Base-by-base conservation (phyloP, 2,329 filamentous ascomycete species). In the Ceratocystis colombiana region DNA sequence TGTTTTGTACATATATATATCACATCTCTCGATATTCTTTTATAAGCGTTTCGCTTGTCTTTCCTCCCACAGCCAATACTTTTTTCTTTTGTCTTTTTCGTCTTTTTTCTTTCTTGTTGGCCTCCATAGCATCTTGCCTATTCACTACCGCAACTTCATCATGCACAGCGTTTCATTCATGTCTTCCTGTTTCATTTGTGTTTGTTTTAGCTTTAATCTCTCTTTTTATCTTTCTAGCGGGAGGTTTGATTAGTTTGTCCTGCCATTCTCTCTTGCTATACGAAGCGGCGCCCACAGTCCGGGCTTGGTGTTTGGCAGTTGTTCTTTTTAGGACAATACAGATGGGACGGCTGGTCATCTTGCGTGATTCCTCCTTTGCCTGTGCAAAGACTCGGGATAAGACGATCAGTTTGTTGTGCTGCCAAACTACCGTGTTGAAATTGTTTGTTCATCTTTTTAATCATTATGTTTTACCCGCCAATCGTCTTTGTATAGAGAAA, bases 271-370 rank as follows among this genome's bases (percentile, higher is more conserved):
- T 37, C 8, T 8, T 37, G 55, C 25, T 30, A 59, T 59, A 20
- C 12, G 7, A 63, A 63, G 46, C 37, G 37, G 37, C 30, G 45
- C 62, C 62, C 62, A 37, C 62, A 63, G 62, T 33, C 28, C 41
- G 62, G 62, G 62, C 25, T 53, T 63, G 25, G 62, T 50, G 46
- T 53, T 33, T 63, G 28, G 45, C 55, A 59, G 55, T 30, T 5
- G 7, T 30, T n/a, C 28, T 59, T 41, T 37, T 37, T 15, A 41
- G 55, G 7, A 59, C 17, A 33, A 30, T 37, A 41, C 10, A 41
- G 37, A 41, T 41, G 4, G 28, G 28, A n/a, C 5, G 55, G 2
- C 8, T 59, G 28, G 17, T 2, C 3, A 8, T 59, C n/a, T 59
- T 15, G 2, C 28, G 28, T 15, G 1, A 30, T 6, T 17, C 4